phyloP scores from a whole-genome alignment of 2,329 filamentous ascomycete species.

The Monosporascus sp. region DNA sequence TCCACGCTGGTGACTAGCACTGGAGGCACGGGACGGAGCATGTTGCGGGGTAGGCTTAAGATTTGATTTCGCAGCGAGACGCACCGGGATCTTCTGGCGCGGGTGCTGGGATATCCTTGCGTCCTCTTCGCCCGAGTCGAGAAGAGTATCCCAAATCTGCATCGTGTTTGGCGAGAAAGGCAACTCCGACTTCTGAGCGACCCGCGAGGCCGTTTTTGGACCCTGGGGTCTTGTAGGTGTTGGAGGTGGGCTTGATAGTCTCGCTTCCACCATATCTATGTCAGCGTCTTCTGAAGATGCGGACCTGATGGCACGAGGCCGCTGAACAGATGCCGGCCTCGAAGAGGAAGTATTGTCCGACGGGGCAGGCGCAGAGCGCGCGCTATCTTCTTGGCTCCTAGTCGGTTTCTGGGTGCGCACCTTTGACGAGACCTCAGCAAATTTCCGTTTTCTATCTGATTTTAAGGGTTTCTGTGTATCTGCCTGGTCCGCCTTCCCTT shows the following conservation, averaged over 20 bases:
- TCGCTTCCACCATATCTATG: slow-evolving; percentile 12
- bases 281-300: slow-evolving; percentile 17
- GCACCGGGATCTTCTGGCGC: slow-evolving; percentile 24
- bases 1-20: background rate
- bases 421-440: slow-evolving; percentile 22
- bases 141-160: slow-evolving; percentile 6
- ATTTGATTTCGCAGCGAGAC: slow-evolving; percentile 15
- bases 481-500: slow-evolving; percentile 5
- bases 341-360: slow-evolving; percentile 6
- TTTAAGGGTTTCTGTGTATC: slow-evolving; percentile 6
- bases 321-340: slow-evolving; percentile 6
- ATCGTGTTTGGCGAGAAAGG: slow-evolving; percentile 10
- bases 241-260: slow-evolving; percentile 25
- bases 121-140: slow-evolving; percentile 3
- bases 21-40: background rate
- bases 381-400: slow-evolving; percentile 9
- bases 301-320: slow-evolving; percentile 6
- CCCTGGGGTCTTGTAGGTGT: slow-evolving; percentile 19
- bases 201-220: background rate
- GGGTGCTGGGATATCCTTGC: slow-evolving; percentile 2
- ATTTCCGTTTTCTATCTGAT: slow-evolving; percentile 25
- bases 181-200: slow-evolving; percentile 1
- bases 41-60: slow-evolving; percentile 9
- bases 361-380: slow-evolving; percentile 9
- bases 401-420: slow-evolving; percentile 12